Conservation (phyloP, 345 rosid genomes). For the Schrenkiella parvula region DNA sequence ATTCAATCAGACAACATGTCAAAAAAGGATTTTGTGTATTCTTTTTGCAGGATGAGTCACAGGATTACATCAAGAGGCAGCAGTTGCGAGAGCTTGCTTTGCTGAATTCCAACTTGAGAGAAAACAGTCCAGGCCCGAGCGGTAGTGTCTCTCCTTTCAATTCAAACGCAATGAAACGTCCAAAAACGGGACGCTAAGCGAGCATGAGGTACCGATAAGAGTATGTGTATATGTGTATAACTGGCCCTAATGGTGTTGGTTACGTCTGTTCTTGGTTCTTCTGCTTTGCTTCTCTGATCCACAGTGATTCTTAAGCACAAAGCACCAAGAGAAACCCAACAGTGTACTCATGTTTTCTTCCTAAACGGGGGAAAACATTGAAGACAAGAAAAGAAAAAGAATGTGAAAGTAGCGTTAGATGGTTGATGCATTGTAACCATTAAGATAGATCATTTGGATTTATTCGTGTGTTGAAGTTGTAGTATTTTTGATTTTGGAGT, state of each 20-base stretch:
- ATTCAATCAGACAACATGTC: not conserved
- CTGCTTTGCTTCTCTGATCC: conserved; percentile 24
- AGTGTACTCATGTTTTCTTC: conserved; percentile 6
- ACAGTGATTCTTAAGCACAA: conserved; percentile 20
- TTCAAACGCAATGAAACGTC: conserved; percentile 93
- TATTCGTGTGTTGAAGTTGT: conserved; percentile 23
- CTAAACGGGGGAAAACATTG: not conserved
- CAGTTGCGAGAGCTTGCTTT: conserved; percentile 90
- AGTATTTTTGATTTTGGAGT: not conserved
- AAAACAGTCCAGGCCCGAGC: conserved; percentile 93
- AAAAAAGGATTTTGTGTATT: not conserved
- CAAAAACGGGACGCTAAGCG: conserved; percentile 75
- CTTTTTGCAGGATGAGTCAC: conserved; percentile 76
- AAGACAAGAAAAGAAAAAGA: not conserved
- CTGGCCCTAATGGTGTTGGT: conserved; percentile 20
- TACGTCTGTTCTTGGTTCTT: conserved; percentile 21
- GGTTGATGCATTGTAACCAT: conserved; percentile 21
- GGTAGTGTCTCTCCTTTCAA: conserved; percentile 95
- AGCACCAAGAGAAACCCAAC: conserved; percentile 9
- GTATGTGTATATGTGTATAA: conserved; percentile 23
- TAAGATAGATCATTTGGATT: conserved; percentile 15
- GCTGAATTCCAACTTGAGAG: conserved; percentile 85
- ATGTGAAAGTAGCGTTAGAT: conserved; percentile 2
- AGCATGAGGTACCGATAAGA: not conserved
- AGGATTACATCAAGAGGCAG: conserved; percentile 90